Conservation (phyloP, 805 yeast genomes). For the Monosporozyma solicola region DNA sequence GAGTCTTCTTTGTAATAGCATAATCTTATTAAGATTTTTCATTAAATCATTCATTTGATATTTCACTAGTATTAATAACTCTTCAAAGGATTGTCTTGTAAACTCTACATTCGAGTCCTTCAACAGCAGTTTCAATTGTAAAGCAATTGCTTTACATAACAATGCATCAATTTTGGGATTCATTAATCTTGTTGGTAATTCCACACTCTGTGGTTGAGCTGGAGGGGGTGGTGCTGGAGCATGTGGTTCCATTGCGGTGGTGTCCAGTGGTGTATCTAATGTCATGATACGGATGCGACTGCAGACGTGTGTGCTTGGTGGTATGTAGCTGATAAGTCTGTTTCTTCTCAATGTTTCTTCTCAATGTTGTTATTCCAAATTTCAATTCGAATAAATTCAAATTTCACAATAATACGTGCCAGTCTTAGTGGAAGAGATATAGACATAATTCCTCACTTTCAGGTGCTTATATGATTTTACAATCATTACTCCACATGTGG, state of each 20-base stretch:
- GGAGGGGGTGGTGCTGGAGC: background rate
- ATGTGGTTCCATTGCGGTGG: background rate
- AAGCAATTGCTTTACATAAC: constrained; percentile 29
- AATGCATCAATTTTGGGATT: constrained; percentile 16
- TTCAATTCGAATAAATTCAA: background rate
- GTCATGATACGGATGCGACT: background rate
- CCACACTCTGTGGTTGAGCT: constrained; percentile 3
- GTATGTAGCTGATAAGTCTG: too few species aligned
- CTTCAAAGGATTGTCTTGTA: constrained; percentile 32
- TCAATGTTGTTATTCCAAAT: background rate
- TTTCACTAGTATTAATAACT: constrained; percentile 30
- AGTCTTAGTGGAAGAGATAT: too few species aligned
- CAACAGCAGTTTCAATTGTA: constrained; percentile 28
- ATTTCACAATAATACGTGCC: background rate
- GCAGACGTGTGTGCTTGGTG: background rate
- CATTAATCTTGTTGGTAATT: constrained; percentile 12
- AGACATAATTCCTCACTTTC: too few species aligned
- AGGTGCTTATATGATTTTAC: too few species aligned
- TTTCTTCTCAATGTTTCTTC: background rate
- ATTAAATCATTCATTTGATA: constrained; percentile 34
- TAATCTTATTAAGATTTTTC: constrained; percentile 37
- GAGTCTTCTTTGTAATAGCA: constrained; percentile 53
- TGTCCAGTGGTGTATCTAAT: background rate
- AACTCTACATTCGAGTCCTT: constrained; percentile 23
- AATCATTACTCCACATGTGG: too few species aligned